A percentile compares a stretch with the other conserved stretches of the same genome.
Conservation (phyloP, 2,329 filamentous ascomycete genomes). For the Diaporthe capsici region DNA sequence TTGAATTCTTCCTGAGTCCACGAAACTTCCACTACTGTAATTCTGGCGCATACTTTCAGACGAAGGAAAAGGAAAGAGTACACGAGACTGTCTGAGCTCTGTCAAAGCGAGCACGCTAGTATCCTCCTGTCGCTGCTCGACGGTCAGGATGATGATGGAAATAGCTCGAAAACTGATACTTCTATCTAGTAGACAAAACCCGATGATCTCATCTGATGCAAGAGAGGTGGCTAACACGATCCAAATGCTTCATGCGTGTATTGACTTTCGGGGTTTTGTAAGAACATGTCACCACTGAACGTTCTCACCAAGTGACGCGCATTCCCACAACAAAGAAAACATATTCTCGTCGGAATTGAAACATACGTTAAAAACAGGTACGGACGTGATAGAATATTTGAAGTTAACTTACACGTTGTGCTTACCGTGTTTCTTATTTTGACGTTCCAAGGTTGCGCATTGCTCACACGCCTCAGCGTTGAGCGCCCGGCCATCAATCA, state of each 20-base stretch:
- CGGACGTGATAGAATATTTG: too few relatives aligned
- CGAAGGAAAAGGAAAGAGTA: not conserved
- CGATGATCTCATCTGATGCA: not conserved
- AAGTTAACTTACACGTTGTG: too few relatives aligned
- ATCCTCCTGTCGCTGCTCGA: not conserved
- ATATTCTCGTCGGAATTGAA: too few relatives aligned
- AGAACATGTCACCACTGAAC: not conserved
- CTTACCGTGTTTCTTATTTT: too few relatives aligned
- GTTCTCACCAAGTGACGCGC: not conserved
- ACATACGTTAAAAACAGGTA: too few relatives aligned
- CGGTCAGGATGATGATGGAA: rapidly evolving
- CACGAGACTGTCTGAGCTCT: not conserved
- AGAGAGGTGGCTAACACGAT: not conserved
- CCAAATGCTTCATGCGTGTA: too few relatives aligned
- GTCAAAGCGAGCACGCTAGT: not conserved
- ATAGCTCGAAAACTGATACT: not conserved
- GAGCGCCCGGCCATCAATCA: too few relatives aligned
- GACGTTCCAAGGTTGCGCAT: too few relatives aligned
- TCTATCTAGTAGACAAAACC: not conserved
- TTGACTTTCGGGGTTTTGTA: not conserved
- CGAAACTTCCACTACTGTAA: not conserved
- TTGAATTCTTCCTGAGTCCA: not conserved
- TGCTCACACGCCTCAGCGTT: too few relatives aligned
- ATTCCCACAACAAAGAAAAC: too few relatives aligned
- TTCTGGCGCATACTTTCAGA: not conserved